Percentiles rank a stretch among this genome's conserved stretches.
These are phyloP conservation scores for Aspergillus thermomutatus DNA, from an alignment of 2,329 filamentous ascomycete genomes.

Conservation along the genomic window DNA sequence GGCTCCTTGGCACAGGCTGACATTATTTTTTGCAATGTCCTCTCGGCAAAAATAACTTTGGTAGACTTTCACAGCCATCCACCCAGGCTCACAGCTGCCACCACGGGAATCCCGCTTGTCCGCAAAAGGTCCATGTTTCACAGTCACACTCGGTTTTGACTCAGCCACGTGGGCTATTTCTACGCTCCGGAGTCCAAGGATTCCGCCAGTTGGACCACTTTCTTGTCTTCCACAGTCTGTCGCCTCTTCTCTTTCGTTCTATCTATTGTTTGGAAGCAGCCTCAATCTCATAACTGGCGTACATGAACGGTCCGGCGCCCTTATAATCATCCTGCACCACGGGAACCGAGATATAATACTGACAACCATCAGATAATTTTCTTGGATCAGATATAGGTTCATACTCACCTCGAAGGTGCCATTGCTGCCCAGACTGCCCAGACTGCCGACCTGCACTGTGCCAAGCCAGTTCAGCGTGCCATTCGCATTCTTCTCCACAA, in stretches of 20 bases:
- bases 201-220: neutral
- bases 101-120: neutral
- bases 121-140: neutral
- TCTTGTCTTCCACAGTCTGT: neutral
- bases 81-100: neutral
- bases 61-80: neutral
- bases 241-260: too few species aligned
- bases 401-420: constrained; percentile 12
- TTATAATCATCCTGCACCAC: constrained; percentile 12
- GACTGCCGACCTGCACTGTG: constrained; percentile 14
- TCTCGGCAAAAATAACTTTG: neutral
- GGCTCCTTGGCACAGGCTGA: neutral
- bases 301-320: constrained; percentile 15
- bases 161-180: neutral
- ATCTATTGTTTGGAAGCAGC: neutral
- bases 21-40: neutral
- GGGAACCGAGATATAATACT: constrained; percentile 17
- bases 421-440: constrained; percentile 12
- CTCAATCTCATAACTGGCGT: constrained; percentile 15
- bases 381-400: neutral
- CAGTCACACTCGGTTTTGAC: neutral
- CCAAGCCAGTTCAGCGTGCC: constrained; percentile 14
- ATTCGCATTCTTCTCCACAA: constrained; percentile 7
- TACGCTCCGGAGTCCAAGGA: neutral
- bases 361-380: neutral